These are phyloP conservation scores for Nannizziopsis arthrosporioides DNA, from an alignment of 2,329 filamentous ascomycete species.

Conservation along the genomic window DNA sequence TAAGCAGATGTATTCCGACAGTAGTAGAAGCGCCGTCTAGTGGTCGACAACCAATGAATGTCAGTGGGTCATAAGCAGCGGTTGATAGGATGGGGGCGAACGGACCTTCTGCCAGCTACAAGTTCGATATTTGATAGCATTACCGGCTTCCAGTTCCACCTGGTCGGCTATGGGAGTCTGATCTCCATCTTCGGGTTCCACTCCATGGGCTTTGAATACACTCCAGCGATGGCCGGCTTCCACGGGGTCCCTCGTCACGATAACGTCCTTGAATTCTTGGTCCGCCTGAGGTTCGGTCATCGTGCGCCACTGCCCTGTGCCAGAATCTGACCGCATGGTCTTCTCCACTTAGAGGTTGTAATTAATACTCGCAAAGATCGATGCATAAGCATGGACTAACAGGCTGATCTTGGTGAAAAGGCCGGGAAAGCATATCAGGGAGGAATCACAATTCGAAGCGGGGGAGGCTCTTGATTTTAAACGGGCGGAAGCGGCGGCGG, in stretches of 20 bases:
- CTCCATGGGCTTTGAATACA: conserved; percentile 1
- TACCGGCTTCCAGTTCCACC: conserved; percentile 62
- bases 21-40: conserved; percentile 69
- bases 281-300: neutral
- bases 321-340: neutral
- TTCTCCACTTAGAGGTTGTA: no score
- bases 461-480: no score
- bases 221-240: neutral
- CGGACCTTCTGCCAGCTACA: conserved; percentile 82
- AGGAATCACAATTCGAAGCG: no score
- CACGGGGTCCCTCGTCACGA: neutral
- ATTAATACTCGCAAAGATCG: no score
- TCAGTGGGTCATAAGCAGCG: neutral
- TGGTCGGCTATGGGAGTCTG: conserved; percentile 45
- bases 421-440: no score
- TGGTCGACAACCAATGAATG: neutral
- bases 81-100: neutral
- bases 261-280: no score
- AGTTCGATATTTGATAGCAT: conserved; percentile 80
- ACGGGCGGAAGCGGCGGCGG: no score
- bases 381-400: no score
- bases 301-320: neutral
- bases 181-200: neutral
- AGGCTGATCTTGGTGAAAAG: no score
- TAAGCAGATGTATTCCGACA: conserved; percentile 91